Conservation (phyloP, 768 basidiomycete species). For the Termitomyces sp. region DNA sequence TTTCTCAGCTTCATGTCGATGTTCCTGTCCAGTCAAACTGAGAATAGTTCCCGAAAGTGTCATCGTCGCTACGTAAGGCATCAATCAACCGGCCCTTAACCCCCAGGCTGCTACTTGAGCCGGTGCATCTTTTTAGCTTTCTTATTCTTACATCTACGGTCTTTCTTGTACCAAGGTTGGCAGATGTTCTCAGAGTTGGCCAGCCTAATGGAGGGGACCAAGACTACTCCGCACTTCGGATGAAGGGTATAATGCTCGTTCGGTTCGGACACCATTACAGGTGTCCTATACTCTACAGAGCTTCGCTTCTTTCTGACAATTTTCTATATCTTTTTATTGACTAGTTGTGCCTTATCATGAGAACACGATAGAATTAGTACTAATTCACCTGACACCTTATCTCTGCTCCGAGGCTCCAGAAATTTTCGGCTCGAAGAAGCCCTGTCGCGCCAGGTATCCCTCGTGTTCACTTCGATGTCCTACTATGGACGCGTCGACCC, state of each 20-base stretch:
- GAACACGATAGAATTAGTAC: slow-evolving; percentile 2
- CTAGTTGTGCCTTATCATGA: slow-evolving; percentile 7
- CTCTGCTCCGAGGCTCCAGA: background rate
- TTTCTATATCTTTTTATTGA: slow-evolving; percentile 13
- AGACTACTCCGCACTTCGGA: slow-evolving; percentile 39
- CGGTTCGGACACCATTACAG: slow-evolving; percentile 17
- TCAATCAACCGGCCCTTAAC: slow-evolving; percentile 30
- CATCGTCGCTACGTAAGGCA: slow-evolving; percentile 11
- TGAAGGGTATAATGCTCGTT: slow-evolving; percentile 71
- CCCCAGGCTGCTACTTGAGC: slow-evolving; percentile 22
- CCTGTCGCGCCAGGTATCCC: slow-evolving; percentile 34
- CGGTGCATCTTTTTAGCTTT: slow-evolving; percentile 4
- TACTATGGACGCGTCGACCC: slow-evolving; percentile 42
- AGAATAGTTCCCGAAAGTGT: slow-evolving; percentile 7
- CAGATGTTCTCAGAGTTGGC: slow-evolving; percentile 37
- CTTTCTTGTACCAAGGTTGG: slow-evolving; percentile 69
- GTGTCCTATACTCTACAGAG: slow-evolving; percentile 23
- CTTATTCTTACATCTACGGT: slow-evolving; percentile 23
- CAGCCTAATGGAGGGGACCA: slow-evolving; percentile 77
- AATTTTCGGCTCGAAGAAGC: slow-evolving; percentile 32
- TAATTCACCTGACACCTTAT: slow-evolving; percentile 1
- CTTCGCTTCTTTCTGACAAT: slow-evolving; percentile 57
- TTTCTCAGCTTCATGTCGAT: slow-evolving; percentile 15
- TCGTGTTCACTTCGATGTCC: slow-evolving; percentile 42
- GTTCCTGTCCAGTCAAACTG: slow-evolving; percentile 10